Base-by-base conservation (phyloP, 78 protist species). In the slime mould (Dictyostelium discoideum) region DNA sequence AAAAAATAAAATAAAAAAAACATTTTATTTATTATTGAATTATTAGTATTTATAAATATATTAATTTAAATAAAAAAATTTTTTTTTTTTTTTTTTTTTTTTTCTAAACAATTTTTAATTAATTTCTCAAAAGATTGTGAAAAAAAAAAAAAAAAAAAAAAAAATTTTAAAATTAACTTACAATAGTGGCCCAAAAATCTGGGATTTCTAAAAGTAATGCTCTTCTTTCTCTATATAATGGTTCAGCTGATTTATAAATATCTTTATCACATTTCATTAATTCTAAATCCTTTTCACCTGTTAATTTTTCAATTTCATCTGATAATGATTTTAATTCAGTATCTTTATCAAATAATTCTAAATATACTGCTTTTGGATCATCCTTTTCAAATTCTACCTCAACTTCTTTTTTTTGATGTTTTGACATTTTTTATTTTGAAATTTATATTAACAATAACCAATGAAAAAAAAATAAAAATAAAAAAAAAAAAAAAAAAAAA, bases 161-260 rank as follows among this genome's bases (percentile, higher is more conserved):
- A n/a, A n/a, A n/a, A n/a, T n/a, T 32, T 32, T 18, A 77, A 29
- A 13, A 67, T 1, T 0, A 9, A 78, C 84, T 6, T 78, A 78
- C 84, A 78, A 78, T 22, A 78, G 57, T 44, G 3, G 84, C 7
- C 84, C 84, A 78, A 78, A 78, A 78, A 13, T 78, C 57, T 40
- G 84, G 84, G 1, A 78, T 78, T 22, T 78, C 57, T 78, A 26
- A 26, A 26, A 78, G 42, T 42, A 78, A 42, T 37, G 16, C 29
- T 78, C 84, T 78, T 78, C 84, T 78, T 78, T 78, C 84, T 78
- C 57, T 78, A 42, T 78, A 78, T 37, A 42, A 78, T 78, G 84
- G 57, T 44, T 78, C 84, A 1, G 57, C 48, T 5, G 32, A 20
- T 42, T 78, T 44, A 78, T 78, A 78, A 22, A 5, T 42, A 26